Evolutionary conservation across 768 basidiomycete genomes (phyloP).

Genomic region (Suillus brevipes): DNA sequence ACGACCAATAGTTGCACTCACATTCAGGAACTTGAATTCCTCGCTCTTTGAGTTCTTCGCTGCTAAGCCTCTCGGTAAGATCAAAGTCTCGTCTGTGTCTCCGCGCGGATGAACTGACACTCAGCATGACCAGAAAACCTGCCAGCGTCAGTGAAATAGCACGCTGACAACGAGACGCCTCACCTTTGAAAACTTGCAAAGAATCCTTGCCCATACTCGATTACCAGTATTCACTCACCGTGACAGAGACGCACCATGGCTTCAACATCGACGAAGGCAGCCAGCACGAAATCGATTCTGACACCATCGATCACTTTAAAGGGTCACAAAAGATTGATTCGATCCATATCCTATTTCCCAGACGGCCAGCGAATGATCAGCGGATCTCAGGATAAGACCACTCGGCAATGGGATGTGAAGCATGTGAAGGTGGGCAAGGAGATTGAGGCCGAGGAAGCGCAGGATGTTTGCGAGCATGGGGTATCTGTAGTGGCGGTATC

Average conservation of each 20-base stretch:
- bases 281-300: background rate
- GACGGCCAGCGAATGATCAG: background rate
- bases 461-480: background rate
- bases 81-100: background rate
- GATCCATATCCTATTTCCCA: background rate
- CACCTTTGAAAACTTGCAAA: background rate
- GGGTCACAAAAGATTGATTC: background rate
- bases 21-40: no score
- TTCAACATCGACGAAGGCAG: background rate
- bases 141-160: background rate
- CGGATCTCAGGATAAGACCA: background rate
- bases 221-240: background rate
- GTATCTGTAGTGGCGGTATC: background rate
- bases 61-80: no score
- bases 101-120: background rate
- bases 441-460: background rate
- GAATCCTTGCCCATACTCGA: background rate
- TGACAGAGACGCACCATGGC: background rate
- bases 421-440: background rate
- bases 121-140: background rate
- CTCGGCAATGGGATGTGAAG: background rate
- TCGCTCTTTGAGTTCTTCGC: no score
- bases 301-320: background rate
- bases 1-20: no score
- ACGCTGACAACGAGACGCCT: background rate